Evolutionary conservation across 805 yeast genomes (phyloP).

Genomic region (Kodamaea neixiangensis): DNA sequence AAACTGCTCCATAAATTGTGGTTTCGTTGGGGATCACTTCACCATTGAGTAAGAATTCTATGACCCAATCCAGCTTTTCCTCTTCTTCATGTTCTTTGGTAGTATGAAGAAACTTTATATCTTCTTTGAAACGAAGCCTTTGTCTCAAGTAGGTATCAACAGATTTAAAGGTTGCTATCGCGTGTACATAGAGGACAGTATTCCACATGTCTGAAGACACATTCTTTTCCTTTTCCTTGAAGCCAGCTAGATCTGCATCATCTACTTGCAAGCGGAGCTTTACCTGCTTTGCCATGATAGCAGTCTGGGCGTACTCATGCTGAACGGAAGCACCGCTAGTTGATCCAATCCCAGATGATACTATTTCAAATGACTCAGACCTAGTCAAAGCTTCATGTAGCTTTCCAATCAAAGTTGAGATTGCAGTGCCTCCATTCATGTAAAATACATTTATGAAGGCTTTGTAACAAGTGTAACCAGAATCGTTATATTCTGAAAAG

Average conservation of each 20-base stretch:
- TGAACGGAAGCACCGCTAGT: background rate
- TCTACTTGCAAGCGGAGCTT: conserved; percentile 50
- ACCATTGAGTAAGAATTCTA: conserved; percentile 61
- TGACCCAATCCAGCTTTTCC: conserved; percentile 21
- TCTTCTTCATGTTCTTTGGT: conserved; percentile 14
- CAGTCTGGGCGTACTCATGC: conserved; percentile 41
- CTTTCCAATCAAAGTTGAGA: conserved; percentile 51
- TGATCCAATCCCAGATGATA: conserved; percentile 43
- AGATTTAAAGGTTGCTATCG: conserved; percentile 59
- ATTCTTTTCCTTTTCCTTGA: background rate
- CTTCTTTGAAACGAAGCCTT: conserved; percentile 36
- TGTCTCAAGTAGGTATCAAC: conserved; percentile 49
- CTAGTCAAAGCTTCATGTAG: conserved; percentile 75
- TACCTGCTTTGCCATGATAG: conserved; percentile 71
- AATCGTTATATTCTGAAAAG: conserved; percentile 27
- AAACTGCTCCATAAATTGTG: conserved; percentile 76
- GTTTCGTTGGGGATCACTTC: conserved; percentile 62
- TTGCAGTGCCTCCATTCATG: conserved; percentile 24
- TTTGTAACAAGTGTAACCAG: conserved; percentile 33
- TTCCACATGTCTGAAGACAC: conserved; percentile 27
- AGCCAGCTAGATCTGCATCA: conserved; percentile 10
- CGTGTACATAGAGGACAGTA: conserved; percentile 53
- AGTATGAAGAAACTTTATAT: conserved; percentile 11
- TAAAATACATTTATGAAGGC: conserved; percentile 49
- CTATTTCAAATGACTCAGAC: conserved; percentile 69